phyloP scores from a whole-genome alignment of 1,139 yeast genomes.

The Candida smagusa region DNA sequence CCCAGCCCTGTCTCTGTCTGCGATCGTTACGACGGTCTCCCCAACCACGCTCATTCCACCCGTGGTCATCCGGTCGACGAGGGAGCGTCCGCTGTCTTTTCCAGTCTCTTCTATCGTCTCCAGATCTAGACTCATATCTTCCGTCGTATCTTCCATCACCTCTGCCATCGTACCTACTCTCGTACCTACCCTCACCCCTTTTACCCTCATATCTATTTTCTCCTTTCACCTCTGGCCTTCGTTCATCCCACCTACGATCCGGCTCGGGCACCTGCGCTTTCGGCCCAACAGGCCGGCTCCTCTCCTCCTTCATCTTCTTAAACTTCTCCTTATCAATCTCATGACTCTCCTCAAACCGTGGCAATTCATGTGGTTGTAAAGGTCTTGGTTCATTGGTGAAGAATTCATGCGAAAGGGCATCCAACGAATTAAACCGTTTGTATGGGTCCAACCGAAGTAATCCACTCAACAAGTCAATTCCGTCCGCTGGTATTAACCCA shows the following conservation, averaged over 20 bases:
- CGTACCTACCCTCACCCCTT: no score
- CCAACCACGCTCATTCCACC: neutral
- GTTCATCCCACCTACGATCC: no score
- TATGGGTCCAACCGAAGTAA: conserved; percentile 66
- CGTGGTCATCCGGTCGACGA: no score
- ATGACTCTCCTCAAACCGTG: conserved; percentile 79
- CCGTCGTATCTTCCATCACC: no score
- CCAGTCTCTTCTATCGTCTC: no score
- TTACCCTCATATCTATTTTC: no score
- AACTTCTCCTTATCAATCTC: conserved; percentile 76
- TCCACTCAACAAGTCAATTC: conserved; percentile 47
- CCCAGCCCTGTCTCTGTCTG: no score
- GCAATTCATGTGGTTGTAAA: conserved; percentile 51
- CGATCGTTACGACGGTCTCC: neutral
- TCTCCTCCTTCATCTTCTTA: conserved; percentile 30
- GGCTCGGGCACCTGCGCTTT: neutral
- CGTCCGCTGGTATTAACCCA: conserved; percentile 30
- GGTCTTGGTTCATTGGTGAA: conserved; percentile 68
- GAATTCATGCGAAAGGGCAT: conserved; percentile 70
- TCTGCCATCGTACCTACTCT: no score
- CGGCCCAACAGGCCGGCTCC: neutral
- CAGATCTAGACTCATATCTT: no score
- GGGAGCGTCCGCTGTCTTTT: no score
- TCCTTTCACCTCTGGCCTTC: no score
- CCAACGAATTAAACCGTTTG: conserved; percentile 71